Base-by-base conservation (phyloP, 1,284 basidiomycete genomes). In the Marasmius tenuissimus region DNA sequence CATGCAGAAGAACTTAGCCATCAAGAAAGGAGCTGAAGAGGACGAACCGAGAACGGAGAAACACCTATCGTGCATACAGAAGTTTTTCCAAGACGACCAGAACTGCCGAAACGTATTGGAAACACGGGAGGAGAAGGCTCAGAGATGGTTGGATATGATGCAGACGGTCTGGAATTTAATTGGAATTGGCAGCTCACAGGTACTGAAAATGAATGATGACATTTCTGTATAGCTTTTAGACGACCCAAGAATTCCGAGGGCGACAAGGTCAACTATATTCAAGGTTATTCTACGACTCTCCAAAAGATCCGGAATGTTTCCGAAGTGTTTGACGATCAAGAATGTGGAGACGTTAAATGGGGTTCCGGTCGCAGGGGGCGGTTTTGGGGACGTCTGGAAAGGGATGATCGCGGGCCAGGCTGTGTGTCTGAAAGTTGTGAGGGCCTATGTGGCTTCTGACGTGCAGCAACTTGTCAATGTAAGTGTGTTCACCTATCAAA, bases 361-460 rank as follows among this genome's bases (percentile, higher is more conserved):
- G 5, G 22, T 45, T 47, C 38, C 55, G 18, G 55, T 47, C 11
- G 40, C 40, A 6, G 55, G 40, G 6, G 55, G 55, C 27, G 39
- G 55, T 45, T 57, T 57, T 27, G 55, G 55, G 16, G 55, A 57
- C 3, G 34, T 57, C 10, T 59, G 57, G 57, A 59, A 38, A 48
- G 59, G 59, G 7, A 47, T 12, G 27, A 47, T 49, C 18, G 51
- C 27, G 27, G 33, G 37, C 5, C 52, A 55, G 39, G 37, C 33
- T 10, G 39, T 53, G 18, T 60, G 59, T 47, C 33, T 60, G 33
- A 60, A 60, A 22, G 34, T 60, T 20, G 52, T 60, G 11, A 54
- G 38, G 42, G n/a, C 55, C 6, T 60, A 55, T 22, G n/a, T 22
- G 8, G 34, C 40, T 35, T 55, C 51, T n/a, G 59, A 60, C 37